phyloP scores from a whole-genome alignment of 331 rosid genomes.

The Phaseolus coccineus region DNA sequence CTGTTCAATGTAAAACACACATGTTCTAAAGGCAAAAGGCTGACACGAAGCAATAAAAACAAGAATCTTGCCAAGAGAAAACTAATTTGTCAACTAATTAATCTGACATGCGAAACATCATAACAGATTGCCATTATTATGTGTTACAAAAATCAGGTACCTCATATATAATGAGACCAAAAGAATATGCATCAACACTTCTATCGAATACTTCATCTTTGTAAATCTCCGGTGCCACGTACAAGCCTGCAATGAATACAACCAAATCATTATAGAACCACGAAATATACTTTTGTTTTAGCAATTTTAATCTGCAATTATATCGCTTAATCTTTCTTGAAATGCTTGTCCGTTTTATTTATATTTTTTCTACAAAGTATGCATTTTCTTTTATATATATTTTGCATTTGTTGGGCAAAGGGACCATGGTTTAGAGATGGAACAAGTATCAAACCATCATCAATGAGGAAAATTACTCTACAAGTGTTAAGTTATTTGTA shows the following conservation, averaged over 20 bases:
- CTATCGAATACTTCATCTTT: constrained; percentile 77
- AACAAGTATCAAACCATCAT: constrained; percentile 2
- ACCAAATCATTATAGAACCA: constrained; percentile 41
- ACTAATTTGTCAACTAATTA: constrained; percentile 18
- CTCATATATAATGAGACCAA: constrained; percentile 91
- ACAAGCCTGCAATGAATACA: constrained; percentile 65
- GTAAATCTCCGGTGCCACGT: constrained; percentile 93
- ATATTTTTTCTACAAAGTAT: neutral
- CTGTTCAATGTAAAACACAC: neutral
- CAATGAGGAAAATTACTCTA: constrained; percentile 7
- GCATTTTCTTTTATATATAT: constrained; percentile 17
- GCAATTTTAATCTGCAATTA: constrained; percentile 12
- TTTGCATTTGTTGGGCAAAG: constrained; percentile 28
- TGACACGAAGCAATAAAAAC: constrained; percentile 22
- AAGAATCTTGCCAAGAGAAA: constrained; percentile 29
- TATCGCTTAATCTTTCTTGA: constrained; percentile 31
- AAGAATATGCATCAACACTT: constrained; percentile 87
- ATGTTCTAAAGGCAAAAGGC: constrained; percentile 32
- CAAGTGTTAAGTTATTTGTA: constrained; percentile 2
- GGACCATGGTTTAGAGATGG: constrained; percentile 14
- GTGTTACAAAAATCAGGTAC: constrained; percentile 48
- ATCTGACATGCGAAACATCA: constrained; percentile 26
- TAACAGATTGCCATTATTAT: constrained; percentile 25
- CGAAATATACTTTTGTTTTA: constrained; percentile 11
- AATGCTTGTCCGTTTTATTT: constrained; percentile 29